phyloP scores from a whole-genome alignment of 225 moss, liverwort and hornwort species.

The Lunularia cruciata region DNA sequence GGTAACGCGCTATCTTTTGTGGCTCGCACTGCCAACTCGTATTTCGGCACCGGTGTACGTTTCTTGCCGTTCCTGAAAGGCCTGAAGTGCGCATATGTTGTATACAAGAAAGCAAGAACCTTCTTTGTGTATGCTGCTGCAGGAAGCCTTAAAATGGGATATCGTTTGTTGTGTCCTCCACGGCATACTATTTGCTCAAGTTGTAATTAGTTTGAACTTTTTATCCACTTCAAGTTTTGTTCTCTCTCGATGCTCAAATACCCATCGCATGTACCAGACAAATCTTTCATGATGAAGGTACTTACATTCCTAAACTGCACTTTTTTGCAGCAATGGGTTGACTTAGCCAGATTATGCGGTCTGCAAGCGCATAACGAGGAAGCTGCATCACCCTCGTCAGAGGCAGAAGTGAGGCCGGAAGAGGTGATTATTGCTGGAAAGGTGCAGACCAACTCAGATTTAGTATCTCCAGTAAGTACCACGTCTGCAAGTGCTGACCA shows the following conservation, averaged over 20 bases:
- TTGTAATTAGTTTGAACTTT: too few relatives aligned
- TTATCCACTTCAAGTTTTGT: not conserved
- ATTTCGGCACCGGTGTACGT: constrained; percentile 79
- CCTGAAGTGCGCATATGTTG: not conserved
- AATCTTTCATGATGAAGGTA: not conserved
- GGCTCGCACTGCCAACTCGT: constrained; percentile 75
- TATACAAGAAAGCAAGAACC: not conserved
- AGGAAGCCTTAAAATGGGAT: not conserved
- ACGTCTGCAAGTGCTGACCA: not conserved
- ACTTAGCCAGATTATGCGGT: constrained; percentile 76
- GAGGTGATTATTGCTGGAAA: not conserved
- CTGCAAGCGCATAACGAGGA: constrained; percentile 55
- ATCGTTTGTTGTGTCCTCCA: too few relatives aligned
- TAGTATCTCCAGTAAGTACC: not conserved
- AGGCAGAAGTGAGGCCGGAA: not conserved
- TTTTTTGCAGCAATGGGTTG: constrained; percentile 91
- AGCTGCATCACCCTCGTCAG: not conserved
- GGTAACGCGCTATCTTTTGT: constrained; percentile 69
- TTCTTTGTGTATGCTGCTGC: too few relatives aligned
- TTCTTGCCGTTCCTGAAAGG: not conserved
- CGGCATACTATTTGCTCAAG: not conserved
- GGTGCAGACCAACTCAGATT: not conserved
- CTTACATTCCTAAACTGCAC: not conserved
- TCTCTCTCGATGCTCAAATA: not conserved
- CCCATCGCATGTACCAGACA: too few relatives aligned